A percentile compares a stretch with the other conserved stretches of the same genome.
Conservation (phyloP, 2,329 filamentous ascomycete genomes). For the Xylariales sp. region DNA sequence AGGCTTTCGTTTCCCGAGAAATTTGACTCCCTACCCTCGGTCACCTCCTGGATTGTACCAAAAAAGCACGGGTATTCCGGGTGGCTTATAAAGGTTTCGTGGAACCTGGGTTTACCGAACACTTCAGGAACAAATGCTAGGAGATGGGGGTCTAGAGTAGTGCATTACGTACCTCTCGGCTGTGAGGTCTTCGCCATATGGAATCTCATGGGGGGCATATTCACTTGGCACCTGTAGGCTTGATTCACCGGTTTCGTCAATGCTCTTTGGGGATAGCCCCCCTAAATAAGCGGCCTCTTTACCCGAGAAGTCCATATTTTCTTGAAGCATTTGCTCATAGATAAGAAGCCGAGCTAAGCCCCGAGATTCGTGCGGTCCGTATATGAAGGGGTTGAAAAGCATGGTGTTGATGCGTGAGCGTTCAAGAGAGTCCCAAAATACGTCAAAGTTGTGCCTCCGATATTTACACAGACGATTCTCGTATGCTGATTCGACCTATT, state of each 20-base stretch:
- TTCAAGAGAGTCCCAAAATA: constrained; percentile 7
- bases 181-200: not conserved
- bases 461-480: constrained; percentile 6
- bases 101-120: not conserved
- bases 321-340: not conserved
- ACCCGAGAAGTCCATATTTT: not conserved
- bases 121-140: not conserved
- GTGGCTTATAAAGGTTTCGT: not conserved
- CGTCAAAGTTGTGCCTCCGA: not conserved
- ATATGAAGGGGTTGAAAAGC: not conserved
- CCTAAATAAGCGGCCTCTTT: not conserved
- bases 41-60: not conserved
- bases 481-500: constrained; percentile 3
- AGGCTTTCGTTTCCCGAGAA: too few species aligned
- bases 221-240: not conserved
- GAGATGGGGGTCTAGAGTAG: not conserved
- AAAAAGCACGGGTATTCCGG: not conserved
- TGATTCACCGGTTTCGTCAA: not conserved
- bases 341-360: not conserved
- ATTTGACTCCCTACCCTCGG: not conserved
- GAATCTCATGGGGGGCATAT: not conserved
- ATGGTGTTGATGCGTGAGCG: not conserved
- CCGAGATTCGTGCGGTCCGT: not conserved
- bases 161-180: not conserved
- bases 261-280: too few species aligned